These are phyloP conservation scores for Aspergillus tamarii DNA, from an alignment of 2,329 filamentous ascomycete species.

Conservation along the genomic window DNA sequence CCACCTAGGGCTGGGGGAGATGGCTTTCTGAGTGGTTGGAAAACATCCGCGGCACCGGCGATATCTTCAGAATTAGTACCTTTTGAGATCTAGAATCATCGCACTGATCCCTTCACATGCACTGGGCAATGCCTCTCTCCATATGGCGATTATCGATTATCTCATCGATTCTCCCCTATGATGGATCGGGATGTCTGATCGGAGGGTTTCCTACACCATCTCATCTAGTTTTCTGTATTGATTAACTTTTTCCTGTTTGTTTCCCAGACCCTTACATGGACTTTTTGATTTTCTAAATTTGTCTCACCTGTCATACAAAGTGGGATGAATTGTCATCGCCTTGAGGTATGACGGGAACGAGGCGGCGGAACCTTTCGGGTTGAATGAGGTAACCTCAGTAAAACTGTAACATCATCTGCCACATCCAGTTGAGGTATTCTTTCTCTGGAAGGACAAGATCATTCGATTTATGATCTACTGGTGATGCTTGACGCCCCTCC, in stretches of 20 bases:
- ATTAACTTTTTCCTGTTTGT: not conserved
- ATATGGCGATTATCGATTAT: not conserved
- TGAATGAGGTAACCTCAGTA: not conserved
- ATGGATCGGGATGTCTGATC: not conserved
- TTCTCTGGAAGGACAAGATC: not conserved
- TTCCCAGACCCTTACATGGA: not conserved
- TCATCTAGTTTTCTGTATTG: not conserved
- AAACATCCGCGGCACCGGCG: conserved; percentile 9
- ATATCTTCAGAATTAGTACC: conserved; percentile 13
- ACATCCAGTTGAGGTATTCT: not conserved
- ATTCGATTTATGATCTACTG: not conserved
- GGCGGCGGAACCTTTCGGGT: conserved; percentile 4
- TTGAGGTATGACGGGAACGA: conserved; percentile 6
- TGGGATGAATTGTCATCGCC: not conserved
- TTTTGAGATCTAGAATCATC: conserved; percentile 24
- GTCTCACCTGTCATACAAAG: not conserved
- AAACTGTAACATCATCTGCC: conserved; percentile 5
- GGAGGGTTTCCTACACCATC: not conserved
- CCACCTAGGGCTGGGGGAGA: not conserved
- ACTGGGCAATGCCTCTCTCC: not conserved
- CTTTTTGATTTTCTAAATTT: not conserved
- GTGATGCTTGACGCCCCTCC: not conserved
- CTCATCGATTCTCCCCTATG: not conserved
- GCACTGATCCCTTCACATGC: conserved; percentile 24
- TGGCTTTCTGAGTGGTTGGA: conserved; percentile 6